Evolutionary conservation across 345 rosid species (phyloP).

Genomic region (Trapa bicornis): DNA sequence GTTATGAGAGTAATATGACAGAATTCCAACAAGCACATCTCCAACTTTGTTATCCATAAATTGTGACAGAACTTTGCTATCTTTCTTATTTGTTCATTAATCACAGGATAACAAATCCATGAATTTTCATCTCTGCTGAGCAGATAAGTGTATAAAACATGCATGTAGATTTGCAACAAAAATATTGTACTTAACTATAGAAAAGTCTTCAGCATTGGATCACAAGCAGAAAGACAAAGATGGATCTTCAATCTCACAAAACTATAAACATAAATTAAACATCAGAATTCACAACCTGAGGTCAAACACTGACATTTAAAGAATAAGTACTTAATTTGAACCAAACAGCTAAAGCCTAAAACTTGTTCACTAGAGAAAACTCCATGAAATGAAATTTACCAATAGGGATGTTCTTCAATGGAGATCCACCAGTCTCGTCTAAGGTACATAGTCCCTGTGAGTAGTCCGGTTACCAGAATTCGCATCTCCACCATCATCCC

Average conservation of each 20-base stretch:
- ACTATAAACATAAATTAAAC: neutral
- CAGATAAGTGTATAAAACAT: neutral
- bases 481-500: slow-evolving; percentile 22
- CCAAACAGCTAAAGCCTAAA: neutral
- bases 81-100: neutral
- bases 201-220: neutral
- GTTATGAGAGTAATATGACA: neutral
- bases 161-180: neutral
- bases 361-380: neutral
- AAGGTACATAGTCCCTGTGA: slow-evolving; percentile 7
- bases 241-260: neutral
- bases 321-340: neutral
- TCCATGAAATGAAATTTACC: neutral
- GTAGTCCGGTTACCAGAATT: slow-evolving; percentile 18
- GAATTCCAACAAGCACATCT: neutral
- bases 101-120: neutral
- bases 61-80: neutral
- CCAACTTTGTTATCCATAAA: neutral
- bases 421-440: slow-evolving; percentile 46
- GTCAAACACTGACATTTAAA: neutral
- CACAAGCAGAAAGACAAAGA: neutral
- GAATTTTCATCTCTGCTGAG: neutral
- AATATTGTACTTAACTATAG: neutral
- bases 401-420: slow-evolving; percentile 24
- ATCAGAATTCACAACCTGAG: neutral